phyloP scores from a whole-genome alignment of 495 filamentous ascomycete species.

The Penicillium samsonianum region DNA sequence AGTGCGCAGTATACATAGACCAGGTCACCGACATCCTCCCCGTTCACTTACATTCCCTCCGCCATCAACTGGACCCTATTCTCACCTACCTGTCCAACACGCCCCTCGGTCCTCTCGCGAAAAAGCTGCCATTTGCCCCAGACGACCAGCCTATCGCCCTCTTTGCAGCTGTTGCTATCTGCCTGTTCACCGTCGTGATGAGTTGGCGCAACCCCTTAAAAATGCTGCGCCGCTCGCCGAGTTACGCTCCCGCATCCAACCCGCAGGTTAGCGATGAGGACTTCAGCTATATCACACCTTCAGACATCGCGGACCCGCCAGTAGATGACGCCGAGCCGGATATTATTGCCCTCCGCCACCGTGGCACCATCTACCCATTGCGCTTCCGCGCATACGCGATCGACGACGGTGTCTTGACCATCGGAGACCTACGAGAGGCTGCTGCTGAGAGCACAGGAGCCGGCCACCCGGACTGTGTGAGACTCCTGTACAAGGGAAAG shows the following conservation, averaged over 20 bases:
- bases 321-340: conserved; percentile 64
- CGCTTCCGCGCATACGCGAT: conserved; percentile 83
- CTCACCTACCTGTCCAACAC: conserved; percentile 42
- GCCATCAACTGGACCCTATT: conserved; percentile 38
- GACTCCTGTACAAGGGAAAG: conserved; percentile 81
- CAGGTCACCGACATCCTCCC: conserved; percentile 57
- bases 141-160: conserved; percentile 28
- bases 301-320: conserved; percentile 56
- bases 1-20: conserved; percentile 51
- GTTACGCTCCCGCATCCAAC: conserved; percentile 39
- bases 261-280: conserved; percentile 73
- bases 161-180: conserved; percentile 42
- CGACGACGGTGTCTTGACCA: conserved; percentile 69
- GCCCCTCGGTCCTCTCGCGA: conserved; percentile 35
- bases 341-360: conserved; percentile 72
- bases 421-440: conserved; percentile 64
- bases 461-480: conserved; percentile 61
- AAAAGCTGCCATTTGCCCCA: conserved; percentile 29
- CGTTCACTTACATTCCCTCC: conserved; percentile 45
- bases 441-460: conserved; percentile 65
- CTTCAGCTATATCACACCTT: conserved; percentile 78
- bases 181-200: conserved; percentile 57
- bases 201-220: conserved; percentile 61
- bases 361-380: conserved; percentile 67
- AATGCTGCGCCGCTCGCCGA: conserved; percentile 55